Evolutionary conservation across 495 filamentous ascomycete genomes (phyloP).

Genomic region (Venustampulla echinocandica): DNA sequence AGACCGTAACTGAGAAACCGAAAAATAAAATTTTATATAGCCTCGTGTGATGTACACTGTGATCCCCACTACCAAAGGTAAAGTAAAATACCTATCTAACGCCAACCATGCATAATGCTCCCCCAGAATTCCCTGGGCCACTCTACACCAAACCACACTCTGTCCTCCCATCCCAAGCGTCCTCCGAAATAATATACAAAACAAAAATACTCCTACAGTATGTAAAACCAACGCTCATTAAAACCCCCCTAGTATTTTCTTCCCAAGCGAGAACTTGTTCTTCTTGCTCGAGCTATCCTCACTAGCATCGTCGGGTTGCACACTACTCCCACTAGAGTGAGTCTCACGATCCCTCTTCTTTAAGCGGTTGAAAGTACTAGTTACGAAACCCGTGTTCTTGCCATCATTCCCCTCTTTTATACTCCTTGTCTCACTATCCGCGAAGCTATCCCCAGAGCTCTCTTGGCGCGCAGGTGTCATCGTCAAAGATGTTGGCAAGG

Average conservation of each 20-base stretch:
- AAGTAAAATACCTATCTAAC: too few species aligned
- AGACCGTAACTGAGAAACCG: too few species aligned
- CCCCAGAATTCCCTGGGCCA: too few species aligned
- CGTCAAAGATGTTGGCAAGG: slow-evolving; percentile 16
- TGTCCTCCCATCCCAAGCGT: too few species aligned
- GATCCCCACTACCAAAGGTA: too few species aligned
- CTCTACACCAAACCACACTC: too few species aligned
- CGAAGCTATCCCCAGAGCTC: neutral
- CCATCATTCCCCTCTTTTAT: neutral
- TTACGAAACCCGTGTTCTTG: slow-evolving; percentile 8
- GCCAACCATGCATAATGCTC: too few species aligned
- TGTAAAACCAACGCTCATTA: too few species aligned
- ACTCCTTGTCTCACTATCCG: slow-evolving; percentile 5
- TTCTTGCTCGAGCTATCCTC: slow-evolving; percentile 2
- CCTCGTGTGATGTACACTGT: too few species aligned
- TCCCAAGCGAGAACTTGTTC: slow-evolving; percentile 4
- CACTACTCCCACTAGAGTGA: neutral
- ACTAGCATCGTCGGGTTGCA: slow-evolving; percentile 3
- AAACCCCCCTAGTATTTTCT: slow-evolving; percentile 2
- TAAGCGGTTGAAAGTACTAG: slow-evolving; percentile 6
- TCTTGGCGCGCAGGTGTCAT: slow-evolving; percentile 17
- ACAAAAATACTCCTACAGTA: neutral
- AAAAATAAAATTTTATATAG: too few species aligned
- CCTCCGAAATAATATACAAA: slow-evolving; percentile 9
- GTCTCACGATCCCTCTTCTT: slow-evolving; percentile 8